Evolutionary conservation across 257 asterid species (phyloP).

Genomic region (Capsicum chinense): DNA sequence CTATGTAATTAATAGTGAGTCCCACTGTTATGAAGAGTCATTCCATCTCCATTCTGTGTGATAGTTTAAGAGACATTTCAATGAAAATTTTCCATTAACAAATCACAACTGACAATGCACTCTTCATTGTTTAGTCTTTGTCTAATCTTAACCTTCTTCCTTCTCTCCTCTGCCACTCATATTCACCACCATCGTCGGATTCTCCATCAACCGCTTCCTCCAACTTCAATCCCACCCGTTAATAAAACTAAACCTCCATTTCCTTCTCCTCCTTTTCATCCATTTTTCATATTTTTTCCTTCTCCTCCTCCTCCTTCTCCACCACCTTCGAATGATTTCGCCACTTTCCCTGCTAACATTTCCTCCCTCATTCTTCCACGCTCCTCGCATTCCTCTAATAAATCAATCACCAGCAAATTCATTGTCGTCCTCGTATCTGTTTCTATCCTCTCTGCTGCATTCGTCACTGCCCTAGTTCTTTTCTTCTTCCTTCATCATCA

Average conservation of each 20-base stretch:
- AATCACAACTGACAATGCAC: conserved; percentile 3
- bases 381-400: conserved; percentile 53
- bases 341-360: conserved; percentile 83
- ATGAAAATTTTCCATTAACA: neutral
- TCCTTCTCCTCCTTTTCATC: conserved; percentile 49
- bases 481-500: conserved; percentile 57
- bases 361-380: conserved; percentile 82
- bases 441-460: conserved; percentile 47
- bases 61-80: neutral
- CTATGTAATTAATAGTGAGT: neutral
- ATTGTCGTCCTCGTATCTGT: conserved; percentile 53
- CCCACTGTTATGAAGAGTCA: neutral
- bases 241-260: conserved; percentile 50
- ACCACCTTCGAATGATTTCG: conserved; percentile 37
- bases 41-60: neutral
- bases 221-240: conserved; percentile 39
- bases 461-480: conserved; percentile 40
- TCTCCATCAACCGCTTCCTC: conserved; percentile 72
- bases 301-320: conserved; percentile 60
- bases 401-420: conserved; percentile 57
- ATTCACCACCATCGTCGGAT: conserved; percentile 49
- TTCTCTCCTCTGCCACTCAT: conserved; percentile 36
- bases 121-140: conserved; percentile 14
- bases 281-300: conserved; percentile 61
- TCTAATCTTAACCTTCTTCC: conserved; percentile 17